Conservation (phyloP, 2,329 filamentous ascomycete species). For the Akanthomyces dipterigenus region DNA sequence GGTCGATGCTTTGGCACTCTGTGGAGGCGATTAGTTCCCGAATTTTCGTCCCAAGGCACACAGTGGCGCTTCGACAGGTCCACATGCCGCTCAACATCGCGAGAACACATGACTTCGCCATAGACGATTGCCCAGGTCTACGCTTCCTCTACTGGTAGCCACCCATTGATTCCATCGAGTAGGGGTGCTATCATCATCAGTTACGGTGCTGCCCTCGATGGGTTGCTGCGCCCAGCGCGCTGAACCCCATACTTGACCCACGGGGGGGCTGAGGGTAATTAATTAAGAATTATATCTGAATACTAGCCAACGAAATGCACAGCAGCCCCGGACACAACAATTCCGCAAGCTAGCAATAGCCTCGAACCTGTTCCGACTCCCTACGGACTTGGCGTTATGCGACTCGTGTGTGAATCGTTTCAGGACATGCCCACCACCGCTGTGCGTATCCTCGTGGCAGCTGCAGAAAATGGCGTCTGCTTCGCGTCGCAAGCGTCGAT, state of each 20-base stretch:
- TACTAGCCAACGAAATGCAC: too few species aligned
- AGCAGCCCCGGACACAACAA: background rate
- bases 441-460: background rate
- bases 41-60: background rate
- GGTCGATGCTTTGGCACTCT: background rate
- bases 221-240: background rate
- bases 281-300: too few species aligned
- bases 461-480: background rate
- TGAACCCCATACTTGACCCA: background rate
- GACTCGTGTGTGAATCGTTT: constrained; percentile 1
- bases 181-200: background rate
- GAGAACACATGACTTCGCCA: too few species aligned
- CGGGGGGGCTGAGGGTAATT: background rate
- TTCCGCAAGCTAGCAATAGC: background rate
- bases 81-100: background rate
- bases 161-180: background rate
- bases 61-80: background rate
- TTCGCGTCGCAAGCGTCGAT: background rate
- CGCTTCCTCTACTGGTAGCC: too few species aligned
- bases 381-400: background rate
- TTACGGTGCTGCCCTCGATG: background rate
- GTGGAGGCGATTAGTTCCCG: background rate
- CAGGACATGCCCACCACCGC: background rate
- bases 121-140: too few species aligned
- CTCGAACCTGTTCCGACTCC: background rate